Base-by-base conservation (phyloP, 148 eudicot genomes). In the Chenopodium berlandieri region DNA sequence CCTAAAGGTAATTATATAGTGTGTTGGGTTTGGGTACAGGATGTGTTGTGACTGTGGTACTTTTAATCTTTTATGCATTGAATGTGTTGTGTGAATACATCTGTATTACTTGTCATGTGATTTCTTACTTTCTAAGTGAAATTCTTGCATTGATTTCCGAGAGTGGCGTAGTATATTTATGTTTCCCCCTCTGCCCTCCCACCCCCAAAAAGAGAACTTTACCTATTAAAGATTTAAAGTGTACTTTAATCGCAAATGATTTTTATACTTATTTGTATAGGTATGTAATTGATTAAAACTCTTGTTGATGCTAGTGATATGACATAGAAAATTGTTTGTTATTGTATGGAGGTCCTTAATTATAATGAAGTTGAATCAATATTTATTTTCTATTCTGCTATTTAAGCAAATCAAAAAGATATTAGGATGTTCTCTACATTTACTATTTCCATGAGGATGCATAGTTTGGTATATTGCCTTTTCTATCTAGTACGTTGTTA, bases 1-100 rank as follows among this genome's bases (percentile, higher is more conserved):
- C 78, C 84, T 3, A 83, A 83, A 94, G 97, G 99, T 94, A 86
- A 85, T 82, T 65, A 10, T 67, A 19, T 56, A 44, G 4, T 73
- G 62, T 78, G 73, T 25, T 34, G 13, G 40, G 12, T 54, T 23
- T 73, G 66, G 32, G 37, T 73, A 1, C 9, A 46, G 65, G 3
- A 22, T 27, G 44, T 23, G 8, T 13, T 13, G 25, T 23, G 17
- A 20, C n/a, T 56, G 37, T 70, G 47, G 52, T 25, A n/a, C n/a
- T 27, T 27, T 27, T 27, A 27, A 27, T 27, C 52, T n/a, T 69
- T 56, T 46, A 31, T 65, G 66, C 67, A 52, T 16, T 56, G 52
- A n/a, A 46, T 48, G 11, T 73, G 4, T 46, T 23, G 32, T 46
- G 30, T 73, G 54, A 66, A 10, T 40, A 40, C n/a, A 71, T 37